phyloP scores from a whole-genome alignment of 73 alveolate species.

The Durusdinium trenchii region DNA sequence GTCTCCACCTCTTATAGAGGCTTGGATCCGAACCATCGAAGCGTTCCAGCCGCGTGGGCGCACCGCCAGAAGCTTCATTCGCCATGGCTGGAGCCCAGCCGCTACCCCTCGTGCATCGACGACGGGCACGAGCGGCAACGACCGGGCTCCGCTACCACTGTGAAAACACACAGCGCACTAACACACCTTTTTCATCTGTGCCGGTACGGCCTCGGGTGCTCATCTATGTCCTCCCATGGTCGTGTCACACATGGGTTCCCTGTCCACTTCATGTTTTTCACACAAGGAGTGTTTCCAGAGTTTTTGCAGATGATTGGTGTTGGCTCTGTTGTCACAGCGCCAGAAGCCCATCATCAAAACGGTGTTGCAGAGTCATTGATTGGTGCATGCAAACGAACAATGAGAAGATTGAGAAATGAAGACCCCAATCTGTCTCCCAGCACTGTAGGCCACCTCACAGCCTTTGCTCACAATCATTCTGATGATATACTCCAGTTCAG shows the following conservation, averaged over 20 bases:
- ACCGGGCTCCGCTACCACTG: not conserved
- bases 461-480: conserved; percentile 6
- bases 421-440: not conserved
- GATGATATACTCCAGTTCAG: not conserved
- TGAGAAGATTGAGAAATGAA: conserved; percentile 32
- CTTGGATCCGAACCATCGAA: not conserved
- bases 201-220: not conserved
- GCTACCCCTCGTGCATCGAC: not conserved
- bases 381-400: not conserved
- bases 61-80: not conserved
- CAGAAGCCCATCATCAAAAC: conserved; percentile 24
- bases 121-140: not conserved
- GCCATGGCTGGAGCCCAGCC: not conserved
- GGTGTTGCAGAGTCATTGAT: conserved; percentile 21
- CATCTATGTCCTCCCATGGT: too few species aligned
- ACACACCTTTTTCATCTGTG: not conserved
- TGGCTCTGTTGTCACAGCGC: not conserved
- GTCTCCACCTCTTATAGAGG: not conserved
- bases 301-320: not conserved
- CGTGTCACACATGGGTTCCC: too few species aligned
- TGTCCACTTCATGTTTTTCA: not conserved
- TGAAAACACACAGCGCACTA: not conserved
- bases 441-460: not conserved
- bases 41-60: not conserved
- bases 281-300: not conserved